Evolutionary conservation across 371 early-diverging fungal species (phyloP).

Genomic region (Rhizomucor miehei): DNA sequence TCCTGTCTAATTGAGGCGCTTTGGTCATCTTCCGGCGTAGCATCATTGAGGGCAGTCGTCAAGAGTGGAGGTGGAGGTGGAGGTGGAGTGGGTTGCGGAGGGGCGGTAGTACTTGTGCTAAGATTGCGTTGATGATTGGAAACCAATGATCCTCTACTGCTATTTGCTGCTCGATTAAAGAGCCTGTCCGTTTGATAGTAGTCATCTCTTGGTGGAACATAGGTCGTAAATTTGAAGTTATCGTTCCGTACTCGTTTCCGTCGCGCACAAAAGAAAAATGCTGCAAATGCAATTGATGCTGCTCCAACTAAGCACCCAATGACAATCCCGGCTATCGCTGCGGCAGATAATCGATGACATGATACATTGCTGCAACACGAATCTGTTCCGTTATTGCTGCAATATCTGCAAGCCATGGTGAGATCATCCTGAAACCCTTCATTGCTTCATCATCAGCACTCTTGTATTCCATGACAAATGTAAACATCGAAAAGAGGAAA

Average conservation of each 20-base stretch:
- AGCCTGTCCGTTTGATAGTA: not conserved
- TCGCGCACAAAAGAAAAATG: slow-evolving; percentile 20
- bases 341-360: slow-evolving; percentile 8
- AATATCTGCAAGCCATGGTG: slow-evolving; percentile 28
- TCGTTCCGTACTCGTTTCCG: slow-evolving; percentile 22
- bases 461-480: too few relatives aligned
- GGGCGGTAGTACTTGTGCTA: not conserved
- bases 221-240: slow-evolving; percentile 17
- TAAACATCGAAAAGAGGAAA: not conserved
- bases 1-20: too few relatives aligned
- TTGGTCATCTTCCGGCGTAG: not conserved
- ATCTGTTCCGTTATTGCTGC: slow-evolving; percentile 21
- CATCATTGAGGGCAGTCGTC: not conserved
- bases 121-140: not conserved
- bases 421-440: slow-evolving; percentile 24
- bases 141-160: slow-evolving; percentile 1
- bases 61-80: not conserved
- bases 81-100: not conserved
- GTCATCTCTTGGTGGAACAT: slow-evolving; percentile 11
- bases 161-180: not conserved
- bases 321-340: slow-evolving; percentile 14
- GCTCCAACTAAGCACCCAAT: slow-evolving; percentile 11
- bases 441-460: not conserved
- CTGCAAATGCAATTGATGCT: slow-evolving; percentile 7
- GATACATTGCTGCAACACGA: slow-evolving; percentile 28